Conservation (phyloP, 2,329 filamentous ascomycete genomes). For the Fusarium sp. region DNA sequence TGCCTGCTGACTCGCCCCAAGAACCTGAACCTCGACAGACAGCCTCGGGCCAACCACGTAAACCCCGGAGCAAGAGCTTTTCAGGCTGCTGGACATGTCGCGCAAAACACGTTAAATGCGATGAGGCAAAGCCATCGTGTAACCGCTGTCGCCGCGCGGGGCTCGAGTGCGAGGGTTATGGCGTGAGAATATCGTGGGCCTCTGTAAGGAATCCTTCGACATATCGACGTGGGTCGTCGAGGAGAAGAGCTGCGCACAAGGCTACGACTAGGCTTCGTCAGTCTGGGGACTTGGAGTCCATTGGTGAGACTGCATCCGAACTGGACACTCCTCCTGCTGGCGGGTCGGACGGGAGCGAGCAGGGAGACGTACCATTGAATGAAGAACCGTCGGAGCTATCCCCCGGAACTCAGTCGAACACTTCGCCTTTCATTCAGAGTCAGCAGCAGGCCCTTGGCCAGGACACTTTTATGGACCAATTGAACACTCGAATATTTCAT, state of each 20-base stretch:
- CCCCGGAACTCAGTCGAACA: not conserved
- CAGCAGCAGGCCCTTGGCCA: slow-evolving; percentile 1
- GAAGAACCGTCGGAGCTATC: not conserved
- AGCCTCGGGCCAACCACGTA: slow-evolving; percentile 36
- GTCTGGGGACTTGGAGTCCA: not conserved
- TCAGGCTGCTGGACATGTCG: slow-evolving; percentile 50
- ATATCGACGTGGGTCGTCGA: slow-evolving; percentile 21
- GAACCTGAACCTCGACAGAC: slow-evolving; percentile 14
- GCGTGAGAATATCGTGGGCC: slow-evolving; percentile 45
- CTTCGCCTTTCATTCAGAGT: not conserved
- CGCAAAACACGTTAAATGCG: slow-evolving; percentile 48
- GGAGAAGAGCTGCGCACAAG: slow-evolving; percentile 26
- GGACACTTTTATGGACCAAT: slow-evolving; percentile 17
- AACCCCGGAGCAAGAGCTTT: slow-evolving; percentile 48
- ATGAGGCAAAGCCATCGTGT: slow-evolving; percentile 42
- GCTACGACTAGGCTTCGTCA: slow-evolving; percentile 10
- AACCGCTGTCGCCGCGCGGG: slow-evolving; percentile 42
- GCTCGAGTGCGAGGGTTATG: slow-evolving; percentile 44
- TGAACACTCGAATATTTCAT: slow-evolving; percentile 39
- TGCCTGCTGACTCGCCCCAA: slow-evolving; percentile 30
- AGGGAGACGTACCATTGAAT: not conserved
- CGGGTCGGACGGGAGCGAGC: not conserved
- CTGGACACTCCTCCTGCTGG: not conserved
- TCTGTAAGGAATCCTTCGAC: slow-evolving; percentile 46
- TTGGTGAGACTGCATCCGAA: not conserved